phyloP scores from a whole-genome alignment of 2,329 filamentous ascomycete species.

The Beauveria sp. region DNA sequence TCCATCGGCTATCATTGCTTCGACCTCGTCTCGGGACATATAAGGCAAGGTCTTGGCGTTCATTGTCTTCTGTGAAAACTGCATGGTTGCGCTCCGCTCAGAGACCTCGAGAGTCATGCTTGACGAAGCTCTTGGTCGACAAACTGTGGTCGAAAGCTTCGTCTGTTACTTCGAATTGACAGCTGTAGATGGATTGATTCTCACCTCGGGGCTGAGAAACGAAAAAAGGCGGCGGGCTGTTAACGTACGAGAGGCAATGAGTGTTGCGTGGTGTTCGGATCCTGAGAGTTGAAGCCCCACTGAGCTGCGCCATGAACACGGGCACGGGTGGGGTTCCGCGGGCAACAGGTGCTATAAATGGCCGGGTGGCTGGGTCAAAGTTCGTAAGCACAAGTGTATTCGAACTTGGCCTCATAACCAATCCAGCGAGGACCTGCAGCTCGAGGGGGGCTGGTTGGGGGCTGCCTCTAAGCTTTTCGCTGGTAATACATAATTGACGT shows the following conservation, averaged over 20 bases:
- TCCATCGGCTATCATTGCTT: conserved; percentile 76
- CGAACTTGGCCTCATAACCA: too few relatives aligned
- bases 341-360: background rate
- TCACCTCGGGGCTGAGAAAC: background rate
- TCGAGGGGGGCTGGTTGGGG: too few relatives aligned
- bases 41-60: background rate
- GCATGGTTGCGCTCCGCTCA: background rate
- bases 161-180: background rate
- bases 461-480: too few relatives aligned
- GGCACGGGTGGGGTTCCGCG: background rate
- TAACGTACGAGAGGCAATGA: background rate
- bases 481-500: too few relatives aligned
- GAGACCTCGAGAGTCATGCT: background rate
- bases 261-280: background rate
- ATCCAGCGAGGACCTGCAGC: too few relatives aligned
- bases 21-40: conserved; percentile 26
- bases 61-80: background rate
- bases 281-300: background rate
- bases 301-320: background rate
- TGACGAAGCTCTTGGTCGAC: background rate
- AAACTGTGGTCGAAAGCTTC: background rate
- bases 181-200: background rate
- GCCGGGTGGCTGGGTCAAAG: too few relatives aligned
- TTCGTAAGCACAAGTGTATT: too few relatives aligned
- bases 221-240: background rate